Percentiles rank a stretch among this genome's conserved stretches.
These are phyloP conservation scores for Ogataea zsoltii DNA, from an alignment of 805 yeast genomes.

Conservation along the genomic window DNA sequence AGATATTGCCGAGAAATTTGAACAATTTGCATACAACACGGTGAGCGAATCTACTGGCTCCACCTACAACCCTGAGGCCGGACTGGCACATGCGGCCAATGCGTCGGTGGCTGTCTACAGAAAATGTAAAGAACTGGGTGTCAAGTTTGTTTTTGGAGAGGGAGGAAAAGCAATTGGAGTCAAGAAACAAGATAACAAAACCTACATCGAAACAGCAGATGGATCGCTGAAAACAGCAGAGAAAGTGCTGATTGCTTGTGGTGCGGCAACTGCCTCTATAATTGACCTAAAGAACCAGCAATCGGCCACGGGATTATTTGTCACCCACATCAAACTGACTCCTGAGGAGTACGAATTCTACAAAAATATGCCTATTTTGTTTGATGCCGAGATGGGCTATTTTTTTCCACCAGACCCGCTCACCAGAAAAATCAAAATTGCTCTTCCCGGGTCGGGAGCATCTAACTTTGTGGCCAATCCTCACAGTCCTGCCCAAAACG, in stretches of 20 bases:
- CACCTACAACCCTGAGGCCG: conserved; percentile 42
- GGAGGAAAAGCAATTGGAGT: conserved; percentile 29
- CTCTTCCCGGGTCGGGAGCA: conserved; percentile 39
- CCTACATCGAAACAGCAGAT: conserved; percentile 26
- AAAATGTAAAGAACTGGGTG: conserved; percentile 34
- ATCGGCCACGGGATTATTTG: conserved; percentile 42
- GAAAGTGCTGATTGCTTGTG: conserved; percentile 38
- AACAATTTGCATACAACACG: conserved; percentile 19
- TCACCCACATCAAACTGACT: conserved; percentile 40
- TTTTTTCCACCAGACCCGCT: conserved; percentile 51
- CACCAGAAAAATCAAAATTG: conserved; percentile 40
- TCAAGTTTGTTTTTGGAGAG: conserved; percentile 36
- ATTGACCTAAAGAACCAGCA: conserved; percentile 35
- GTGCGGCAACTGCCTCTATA: conserved; percentile 41
- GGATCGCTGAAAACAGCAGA: conserved; percentile 37
- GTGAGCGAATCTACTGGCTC: conserved; percentile 16
- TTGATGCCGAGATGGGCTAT: conserved; percentile 47
- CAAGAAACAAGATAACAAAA: conserved; percentile 11
- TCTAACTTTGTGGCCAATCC: conserved; percentile 24
- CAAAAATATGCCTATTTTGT: conserved; percentile 44
- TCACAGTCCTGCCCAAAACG: conserved; percentile 10
- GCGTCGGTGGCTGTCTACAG: conserved; percentile 36
- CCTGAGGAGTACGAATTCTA: conserved; percentile 37
- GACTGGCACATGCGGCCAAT: conserved; percentile 43
- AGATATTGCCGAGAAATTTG: conserved; percentile 28